Evolutionary conservation across 768 basidiomycete genomes (phyloP).

Genomic region (Tylopilus plumbeoviolaceoides): DNA sequence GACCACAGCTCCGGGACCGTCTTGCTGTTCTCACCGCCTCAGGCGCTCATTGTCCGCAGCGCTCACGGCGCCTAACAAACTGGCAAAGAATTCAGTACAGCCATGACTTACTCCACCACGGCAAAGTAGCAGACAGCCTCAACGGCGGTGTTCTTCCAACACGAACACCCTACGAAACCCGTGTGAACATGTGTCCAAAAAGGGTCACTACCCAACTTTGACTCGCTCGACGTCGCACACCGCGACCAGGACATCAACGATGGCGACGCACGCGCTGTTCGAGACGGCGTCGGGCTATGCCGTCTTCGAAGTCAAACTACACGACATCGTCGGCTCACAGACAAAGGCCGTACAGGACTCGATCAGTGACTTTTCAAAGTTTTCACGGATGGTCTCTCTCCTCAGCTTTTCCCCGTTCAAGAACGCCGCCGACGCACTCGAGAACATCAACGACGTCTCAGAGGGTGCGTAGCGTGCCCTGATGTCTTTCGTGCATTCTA

Average conservation of each 20-base stretch:
- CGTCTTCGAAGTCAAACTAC: slow-evolving; percentile 81
- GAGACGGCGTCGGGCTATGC: slow-evolving; percentile 95
- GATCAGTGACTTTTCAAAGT: slow-evolving; percentile 81
- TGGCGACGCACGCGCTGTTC: slow-evolving; percentile 86
- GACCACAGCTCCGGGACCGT: not conserved
- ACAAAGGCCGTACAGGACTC: slow-evolving; percentile 79
- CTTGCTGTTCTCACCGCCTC: slow-evolving; percentile 1
- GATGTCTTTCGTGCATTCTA: not conserved
- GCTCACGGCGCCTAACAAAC: not conserved
- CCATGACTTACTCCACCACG: not conserved
- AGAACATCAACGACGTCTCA: slow-evolving; percentile 94
- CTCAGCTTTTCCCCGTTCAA: slow-evolving; percentile 93
- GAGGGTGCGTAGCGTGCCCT: slow-evolving; percentile 59
- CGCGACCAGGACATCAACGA: slow-evolving; percentile 31
- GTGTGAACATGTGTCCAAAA: slow-evolving; percentile 9
- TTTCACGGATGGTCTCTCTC: slow-evolving; percentile 88
- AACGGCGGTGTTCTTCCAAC: not conserved
- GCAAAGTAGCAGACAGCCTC: not conserved
- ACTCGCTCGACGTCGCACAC: slow-evolving; percentile 31
- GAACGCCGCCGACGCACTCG: slow-evolving; percentile 87
- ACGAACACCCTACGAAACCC: not conserved
- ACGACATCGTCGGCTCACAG: slow-evolving; percentile 83
- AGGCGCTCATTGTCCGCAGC: not conserved
- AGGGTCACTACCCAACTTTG: slow-evolving; percentile 19
- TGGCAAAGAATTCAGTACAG: not conserved